Evolutionary conservation across 305 asterid genomes (phyloP).

Genomic region (Fraxinus velutina): DNA sequence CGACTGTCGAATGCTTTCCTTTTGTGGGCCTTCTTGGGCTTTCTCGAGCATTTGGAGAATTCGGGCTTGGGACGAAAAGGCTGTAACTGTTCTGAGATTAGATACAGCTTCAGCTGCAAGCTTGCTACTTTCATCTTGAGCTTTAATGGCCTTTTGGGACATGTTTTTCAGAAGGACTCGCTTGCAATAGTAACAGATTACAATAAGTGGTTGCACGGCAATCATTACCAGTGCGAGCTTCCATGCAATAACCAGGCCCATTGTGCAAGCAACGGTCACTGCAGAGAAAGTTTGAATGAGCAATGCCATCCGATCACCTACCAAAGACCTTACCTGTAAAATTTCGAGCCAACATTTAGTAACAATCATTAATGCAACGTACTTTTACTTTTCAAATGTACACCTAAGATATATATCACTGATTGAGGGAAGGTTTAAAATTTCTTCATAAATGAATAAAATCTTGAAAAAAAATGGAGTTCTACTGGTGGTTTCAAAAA

Average conservation of each 20-base stretch:
- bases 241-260: constrained; percentile 81
- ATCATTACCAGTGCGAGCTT: constrained; percentile 84
- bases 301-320: constrained; percentile 83
- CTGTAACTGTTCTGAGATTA: constrained; percentile 76
- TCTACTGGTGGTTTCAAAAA: neutral
- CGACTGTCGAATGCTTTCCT: constrained; percentile 71
- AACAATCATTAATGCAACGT: neutral
- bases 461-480: neutral
- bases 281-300: constrained; percentile 76
- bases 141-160: constrained; percentile 67
- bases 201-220: constrained; percentile 79
- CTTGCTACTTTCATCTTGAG: constrained; percentile 90
- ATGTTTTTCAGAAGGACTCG: constrained; percentile 69
- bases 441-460: neutral
- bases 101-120: constrained; percentile 93
- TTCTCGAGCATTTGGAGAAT: constrained; percentile 75
- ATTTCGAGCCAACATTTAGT: neutral
- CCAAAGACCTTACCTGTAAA: constrained; percentile 74
- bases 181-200: constrained; percentile 64
- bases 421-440: neutral
- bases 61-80: constrained; percentile 76
- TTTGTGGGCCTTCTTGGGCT: constrained; percentile 67
- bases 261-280: constrained; percentile 69
- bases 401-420: neutral
- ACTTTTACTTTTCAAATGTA: neutral